Percentiles rank a stretch among this genome's conserved stretches.
Evolutionary conservation across 75 land plant species (phyloP).

Genomic region (Sequoia sempervirens): DNA sequence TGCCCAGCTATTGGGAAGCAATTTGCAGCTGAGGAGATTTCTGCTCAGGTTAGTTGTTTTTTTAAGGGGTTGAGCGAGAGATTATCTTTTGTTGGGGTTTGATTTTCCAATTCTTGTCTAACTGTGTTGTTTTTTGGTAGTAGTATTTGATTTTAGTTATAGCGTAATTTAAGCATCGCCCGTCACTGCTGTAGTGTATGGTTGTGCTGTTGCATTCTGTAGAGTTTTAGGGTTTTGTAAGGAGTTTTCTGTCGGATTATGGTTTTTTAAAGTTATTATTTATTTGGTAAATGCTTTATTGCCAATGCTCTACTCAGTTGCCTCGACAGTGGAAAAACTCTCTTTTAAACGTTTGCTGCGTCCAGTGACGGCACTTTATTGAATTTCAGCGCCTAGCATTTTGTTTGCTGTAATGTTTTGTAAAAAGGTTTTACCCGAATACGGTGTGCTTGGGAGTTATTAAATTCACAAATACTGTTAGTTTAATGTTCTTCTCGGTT

Average conservation of each 20-base stretch:
- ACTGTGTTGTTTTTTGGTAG: background rate
- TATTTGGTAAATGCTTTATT: too few relatives aligned
- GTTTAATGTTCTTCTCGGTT: background rate
- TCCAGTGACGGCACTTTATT: too few relatives aligned
- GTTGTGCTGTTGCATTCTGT: background rate
- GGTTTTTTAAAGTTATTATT: too few relatives aligned
- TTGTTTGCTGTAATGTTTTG: too few relatives aligned
- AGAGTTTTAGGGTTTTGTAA: background rate
- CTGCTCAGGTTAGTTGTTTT: conserved; percentile 37
- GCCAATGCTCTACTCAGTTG: too few relatives aligned
- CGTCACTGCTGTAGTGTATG: background rate
- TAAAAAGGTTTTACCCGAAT: background rate
- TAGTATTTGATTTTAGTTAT: conserved; percentile 21
- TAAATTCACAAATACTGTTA: too few relatives aligned
- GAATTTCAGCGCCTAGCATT: too few relatives aligned
- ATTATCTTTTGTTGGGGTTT: background rate
- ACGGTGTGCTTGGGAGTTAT: too few relatives aligned
- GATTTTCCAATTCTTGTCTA: background rate
- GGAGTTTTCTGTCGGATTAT: background rate
- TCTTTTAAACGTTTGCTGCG: too few relatives aligned
- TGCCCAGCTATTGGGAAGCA: conserved; percentile 85
- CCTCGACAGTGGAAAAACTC: too few relatives aligned
- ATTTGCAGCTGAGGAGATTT: conserved; percentile 85
- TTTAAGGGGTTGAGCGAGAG: background rate
- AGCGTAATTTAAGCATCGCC: conserved; percentile 30